Evolutionary conservation across 2,329 filamentous ascomycete species (phyloP).

Genomic region (Alternaria triticina): DNA sequence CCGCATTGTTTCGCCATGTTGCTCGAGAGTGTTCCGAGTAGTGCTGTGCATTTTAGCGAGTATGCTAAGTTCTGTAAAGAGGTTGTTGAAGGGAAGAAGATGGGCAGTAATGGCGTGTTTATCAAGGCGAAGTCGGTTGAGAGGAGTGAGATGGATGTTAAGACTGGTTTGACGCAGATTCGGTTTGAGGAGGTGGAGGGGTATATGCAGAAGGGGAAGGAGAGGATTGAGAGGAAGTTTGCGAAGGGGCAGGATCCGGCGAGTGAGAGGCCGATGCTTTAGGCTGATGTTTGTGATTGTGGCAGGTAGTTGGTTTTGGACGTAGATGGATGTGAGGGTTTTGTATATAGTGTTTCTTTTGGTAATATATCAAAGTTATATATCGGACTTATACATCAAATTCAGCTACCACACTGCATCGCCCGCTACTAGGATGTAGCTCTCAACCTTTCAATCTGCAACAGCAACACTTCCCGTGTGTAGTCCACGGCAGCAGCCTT

Average conservation of each 20-base stretch:
- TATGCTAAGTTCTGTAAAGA: slow-evolving; percentile 44
- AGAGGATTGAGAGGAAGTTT: slow-evolving; percentile 31
- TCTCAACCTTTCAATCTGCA: background rate
- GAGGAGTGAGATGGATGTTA: slow-evolving; percentile 34
- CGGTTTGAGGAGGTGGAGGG: slow-evolving; percentile 39
- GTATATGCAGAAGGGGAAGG: slow-evolving; percentile 36
- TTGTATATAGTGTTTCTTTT: background rate
- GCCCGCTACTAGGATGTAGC: background rate
- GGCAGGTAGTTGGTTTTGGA: background rate
- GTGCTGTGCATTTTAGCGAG: slow-evolving; percentile 44
- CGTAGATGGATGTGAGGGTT: background rate
- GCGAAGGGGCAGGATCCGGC: slow-evolving; percentile 21
- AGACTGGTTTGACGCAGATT: slow-evolving; percentile 31
- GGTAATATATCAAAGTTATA: background rate
- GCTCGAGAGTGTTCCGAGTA: slow-evolving; percentile 42
- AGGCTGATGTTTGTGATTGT: background rate
- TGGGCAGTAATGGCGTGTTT: slow-evolving; percentile 32
- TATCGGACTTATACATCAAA: background rate
- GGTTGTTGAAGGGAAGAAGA: slow-evolving; percentile 31
- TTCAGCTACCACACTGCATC: background rate
- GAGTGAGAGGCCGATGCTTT: slow-evolving; percentile 34
- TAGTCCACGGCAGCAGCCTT: background rate
- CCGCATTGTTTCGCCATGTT: slow-evolving; percentile 70
- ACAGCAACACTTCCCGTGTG: background rate
- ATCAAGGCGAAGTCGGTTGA: slow-evolving; percentile 41